Percentiles rank a stretch among this genome's conserved stretches.
Evolutionary conservation across 495 filamentous ascomycete species (phyloP).

Genomic region (Hypoxylon intermedium): DNA sequence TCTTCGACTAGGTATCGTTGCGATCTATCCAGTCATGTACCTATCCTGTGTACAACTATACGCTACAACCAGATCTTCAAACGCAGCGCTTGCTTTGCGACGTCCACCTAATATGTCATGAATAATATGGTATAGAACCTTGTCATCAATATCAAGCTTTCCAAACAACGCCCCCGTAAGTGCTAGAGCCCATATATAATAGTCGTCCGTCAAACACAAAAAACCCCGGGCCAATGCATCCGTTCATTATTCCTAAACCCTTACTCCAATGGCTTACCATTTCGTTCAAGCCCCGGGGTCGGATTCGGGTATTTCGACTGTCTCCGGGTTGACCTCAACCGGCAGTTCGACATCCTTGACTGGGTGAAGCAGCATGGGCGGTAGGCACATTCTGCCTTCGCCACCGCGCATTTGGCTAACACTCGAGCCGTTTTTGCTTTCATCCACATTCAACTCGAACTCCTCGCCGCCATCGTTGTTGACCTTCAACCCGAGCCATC

Average conservation of each 20-base stretch:
- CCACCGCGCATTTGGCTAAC: slow-evolving; percentile 59
- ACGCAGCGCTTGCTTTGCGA: slow-evolving; percentile 26
- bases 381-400: slow-evolving; percentile 91
- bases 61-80: slow-evolving; percentile 8
- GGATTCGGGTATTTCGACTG: slow-evolving; percentile 39
- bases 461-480: slow-evolving; percentile 88
- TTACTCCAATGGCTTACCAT: neutral
- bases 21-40: slow-evolving; percentile 10
- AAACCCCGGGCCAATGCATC: slow-evolving; percentile 24
- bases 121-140: neutral
- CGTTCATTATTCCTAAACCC: neutral
- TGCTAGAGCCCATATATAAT: slow-evolving; percentile 25
- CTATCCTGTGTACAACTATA: slow-evolving; percentile 7
- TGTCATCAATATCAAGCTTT: slow-evolving; percentile 9
- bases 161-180: slow-evolving; percentile 37
- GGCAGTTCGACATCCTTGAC: slow-evolving; percentile 85
- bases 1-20: slow-evolving; percentile 12
- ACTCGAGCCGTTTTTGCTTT: slow-evolving; percentile 55
- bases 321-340: slow-evolving; percentile 60
- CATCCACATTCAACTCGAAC: slow-evolving; percentile 68
- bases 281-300: slow-evolving; percentile 44
- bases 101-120: slow-evolving; percentile 1
- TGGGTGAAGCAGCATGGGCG: slow-evolving; percentile 90
- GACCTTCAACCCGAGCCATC: slow-evolving; percentile 86
- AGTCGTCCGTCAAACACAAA: slow-evolving; percentile 11